phyloP scores from a whole-genome alignment of 73 alveolate genomes.

The Effrenium voratum region DNA sequence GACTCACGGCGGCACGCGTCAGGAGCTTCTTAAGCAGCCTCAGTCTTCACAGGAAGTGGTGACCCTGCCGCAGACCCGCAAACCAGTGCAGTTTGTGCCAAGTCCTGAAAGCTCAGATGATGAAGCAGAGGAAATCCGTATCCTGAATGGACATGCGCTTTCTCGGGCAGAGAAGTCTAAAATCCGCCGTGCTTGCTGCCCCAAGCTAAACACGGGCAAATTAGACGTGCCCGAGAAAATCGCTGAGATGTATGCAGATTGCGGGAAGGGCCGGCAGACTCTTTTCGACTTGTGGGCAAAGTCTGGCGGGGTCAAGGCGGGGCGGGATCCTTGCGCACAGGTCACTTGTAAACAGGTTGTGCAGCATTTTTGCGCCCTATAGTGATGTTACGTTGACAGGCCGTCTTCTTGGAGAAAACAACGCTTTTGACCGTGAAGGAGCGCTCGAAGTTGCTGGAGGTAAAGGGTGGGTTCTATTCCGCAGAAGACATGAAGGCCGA shows the following conservation, averaged over 20 bases:
- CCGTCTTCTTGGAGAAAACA: constrained; percentile 26
- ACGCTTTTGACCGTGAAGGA: not conserved
- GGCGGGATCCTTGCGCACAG: not conserved
- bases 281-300: constrained; percentile 31
- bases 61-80: not conserved
- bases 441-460: constrained; percentile 26
- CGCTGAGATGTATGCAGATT: constrained; percentile 1
- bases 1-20: not conserved
- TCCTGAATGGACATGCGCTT: not conserved
- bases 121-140: not conserved
- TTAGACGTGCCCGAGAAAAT: constrained; percentile 63
- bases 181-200: not conserved
- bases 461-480: constrained; percentile 60
- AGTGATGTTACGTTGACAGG: not conserved
- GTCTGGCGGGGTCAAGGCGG: constrained; percentile 58
- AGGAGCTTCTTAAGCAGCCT: not conserved
- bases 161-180: not conserved
- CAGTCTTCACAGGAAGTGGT: not conserved
- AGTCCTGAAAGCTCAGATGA: no score
- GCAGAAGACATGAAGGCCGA: constrained; percentile 46
- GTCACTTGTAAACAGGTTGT: not conserved
- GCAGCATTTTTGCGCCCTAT: not conserved
- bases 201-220: not conserved
- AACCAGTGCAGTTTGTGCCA: not conserved
- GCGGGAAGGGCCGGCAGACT: not conserved